Percentiles rank a stretch among this genome's conserved stretches.
phyloP scores from a whole-genome alignment of 805 yeast genomes.

The Candida patagonica region DNA sequence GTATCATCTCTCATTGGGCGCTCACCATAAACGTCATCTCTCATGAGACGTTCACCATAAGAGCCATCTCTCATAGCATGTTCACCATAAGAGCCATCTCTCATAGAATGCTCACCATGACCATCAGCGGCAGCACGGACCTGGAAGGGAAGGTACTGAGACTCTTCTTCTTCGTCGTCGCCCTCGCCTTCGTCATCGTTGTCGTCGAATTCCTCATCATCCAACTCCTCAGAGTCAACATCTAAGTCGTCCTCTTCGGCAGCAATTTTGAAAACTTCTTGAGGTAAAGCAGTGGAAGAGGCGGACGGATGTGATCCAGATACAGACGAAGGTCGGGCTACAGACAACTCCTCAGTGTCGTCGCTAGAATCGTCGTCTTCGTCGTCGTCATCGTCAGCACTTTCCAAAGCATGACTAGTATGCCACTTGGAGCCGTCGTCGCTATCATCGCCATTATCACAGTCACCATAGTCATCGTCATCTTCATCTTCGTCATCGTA shows the following conservation, averaged over 20 bases:
- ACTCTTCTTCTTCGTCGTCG: neutral
- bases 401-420: neutral
- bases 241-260: neutral
- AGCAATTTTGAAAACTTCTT: neutral
- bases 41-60: neutral
- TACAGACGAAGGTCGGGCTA: no score
- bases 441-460: constrained; percentile 19
- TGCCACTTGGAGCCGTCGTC: constrained; percentile 21
- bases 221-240: no score
- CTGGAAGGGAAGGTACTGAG: no score
- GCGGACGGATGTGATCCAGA: no score
- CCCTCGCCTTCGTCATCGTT: neutral
- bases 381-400: neutral
- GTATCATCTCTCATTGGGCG: neutral
- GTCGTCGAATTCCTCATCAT: neutral
- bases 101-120: neutral
- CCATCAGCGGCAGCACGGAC: neutral
- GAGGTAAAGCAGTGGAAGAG: no score
- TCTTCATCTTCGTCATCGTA: constrained; percentile 11
- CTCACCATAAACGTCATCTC: neutral
- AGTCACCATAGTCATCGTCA: constrained; percentile 17
- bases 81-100: neutral
- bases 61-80: neutral
- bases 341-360: neutral
- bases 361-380: neutral